phyloP scores from a whole-genome alignment of 2,329 filamentous ascomycete species.

The Hypoxylon sp. region DNA sequence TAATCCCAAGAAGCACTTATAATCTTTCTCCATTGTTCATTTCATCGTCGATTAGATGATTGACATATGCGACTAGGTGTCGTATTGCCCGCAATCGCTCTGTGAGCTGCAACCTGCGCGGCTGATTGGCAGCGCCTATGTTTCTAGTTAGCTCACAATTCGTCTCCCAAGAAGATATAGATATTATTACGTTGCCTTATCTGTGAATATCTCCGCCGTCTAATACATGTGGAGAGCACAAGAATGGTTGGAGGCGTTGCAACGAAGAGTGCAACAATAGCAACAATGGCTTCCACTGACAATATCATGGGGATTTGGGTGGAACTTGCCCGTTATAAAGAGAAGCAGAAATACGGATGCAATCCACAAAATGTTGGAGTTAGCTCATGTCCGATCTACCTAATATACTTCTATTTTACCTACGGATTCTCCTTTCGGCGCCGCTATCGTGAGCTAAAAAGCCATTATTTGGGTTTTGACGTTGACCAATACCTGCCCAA shows the following conservation, averaged over 20 bases:
- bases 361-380: too few relatives aligned
- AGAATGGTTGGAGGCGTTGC: slow-evolving; percentile 5
- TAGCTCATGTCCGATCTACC: too few relatives aligned
- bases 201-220: not conserved
- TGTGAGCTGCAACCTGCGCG: not conserved
- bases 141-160: not conserved
- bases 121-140: not conserved
- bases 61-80: not conserved
- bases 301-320: not conserved
- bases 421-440: too few relatives aligned
- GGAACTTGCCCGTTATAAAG: not conserved
- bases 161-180: not conserved
- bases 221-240: not conserved
- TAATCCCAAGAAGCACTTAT: not conserved
- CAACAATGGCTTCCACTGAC: slow-evolving; percentile 9
- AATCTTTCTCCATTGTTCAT: not conserved
- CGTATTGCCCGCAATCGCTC: slow-evolving; percentile 1
- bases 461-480: not conserved
- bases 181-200: slow-evolving; percentile 1
- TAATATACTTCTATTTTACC: too few relatives aligned
- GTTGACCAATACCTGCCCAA: not conserved
- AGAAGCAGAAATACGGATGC: too few relatives aligned
- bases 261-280: slow-evolving; percentile 4
- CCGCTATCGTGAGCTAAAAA: not conserved
- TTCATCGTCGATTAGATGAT: not conserved